Conservation (phyloP, 768 basidiomycete species). For the Termitomyces sp. region DNA sequence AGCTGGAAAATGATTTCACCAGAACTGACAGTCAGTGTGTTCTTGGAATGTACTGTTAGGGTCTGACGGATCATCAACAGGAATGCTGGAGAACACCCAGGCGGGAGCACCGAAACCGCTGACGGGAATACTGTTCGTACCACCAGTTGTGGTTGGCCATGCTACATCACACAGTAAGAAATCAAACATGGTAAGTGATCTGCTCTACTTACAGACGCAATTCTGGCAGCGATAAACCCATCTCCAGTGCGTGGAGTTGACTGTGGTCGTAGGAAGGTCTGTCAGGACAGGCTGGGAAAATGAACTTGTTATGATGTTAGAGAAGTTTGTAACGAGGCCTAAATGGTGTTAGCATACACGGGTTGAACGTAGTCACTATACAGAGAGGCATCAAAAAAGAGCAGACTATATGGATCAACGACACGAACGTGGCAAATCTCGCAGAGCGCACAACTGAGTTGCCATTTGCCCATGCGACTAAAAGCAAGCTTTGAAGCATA, state of each 20-base stretch:
- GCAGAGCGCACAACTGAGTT: slow-evolving; percentile 45
- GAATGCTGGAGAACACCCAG: slow-evolving; percentile 41
- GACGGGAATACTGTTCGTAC: slow-evolving; percentile 32
- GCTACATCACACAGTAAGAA: slow-evolving; percentile 10
- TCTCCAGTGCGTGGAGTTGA: slow-evolving; percentile 61
- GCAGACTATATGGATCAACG: neutral
- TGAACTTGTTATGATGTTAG: slow-evolving; percentile 19
- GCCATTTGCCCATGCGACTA: slow-evolving; percentile 60
- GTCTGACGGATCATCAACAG: slow-evolving; percentile 44
- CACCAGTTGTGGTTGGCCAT: slow-evolving; percentile 34
- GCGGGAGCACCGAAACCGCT: slow-evolving; percentile 35
- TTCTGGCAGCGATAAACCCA: slow-evolving; percentile 65
- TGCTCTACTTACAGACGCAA: slow-evolving; percentile 43
- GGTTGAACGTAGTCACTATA: slow-evolving; percentile 47
- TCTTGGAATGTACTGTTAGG: slow-evolving; percentile 45
- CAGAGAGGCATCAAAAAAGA: neutral
- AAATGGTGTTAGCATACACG: slow-evolving; percentile 24
- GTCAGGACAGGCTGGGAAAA: slow-evolving; percentile 49
- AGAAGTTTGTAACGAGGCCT: neutral
- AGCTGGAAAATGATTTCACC: neutral
- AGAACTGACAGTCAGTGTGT: slow-evolving; percentile 50
- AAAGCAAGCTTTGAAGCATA: slow-evolving; percentile 49
- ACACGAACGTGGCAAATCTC: slow-evolving; percentile 46
- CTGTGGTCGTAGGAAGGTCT: slow-evolving; percentile 39
- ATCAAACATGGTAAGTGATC: neutral